These are phyloP conservation scores for Sambucus nigra DNA, from an alignment of 129 eudicot genomes.

Conservation along the genomic window DNA sequence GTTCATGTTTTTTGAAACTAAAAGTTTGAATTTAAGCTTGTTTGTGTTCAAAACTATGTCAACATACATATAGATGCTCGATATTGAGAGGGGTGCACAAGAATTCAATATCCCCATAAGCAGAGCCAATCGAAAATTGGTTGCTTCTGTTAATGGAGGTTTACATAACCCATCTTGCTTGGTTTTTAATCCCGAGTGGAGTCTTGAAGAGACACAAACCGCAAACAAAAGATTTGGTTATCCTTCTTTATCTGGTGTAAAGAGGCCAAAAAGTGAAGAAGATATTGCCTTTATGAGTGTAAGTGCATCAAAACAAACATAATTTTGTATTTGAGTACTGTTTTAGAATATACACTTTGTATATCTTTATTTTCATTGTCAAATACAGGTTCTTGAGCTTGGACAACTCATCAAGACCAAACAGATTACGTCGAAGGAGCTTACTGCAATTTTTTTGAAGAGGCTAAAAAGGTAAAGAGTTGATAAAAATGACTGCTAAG, in stretches of 20 bases:
- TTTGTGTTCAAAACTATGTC: neutral
- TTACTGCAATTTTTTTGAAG: slow-evolving; percentile 53
- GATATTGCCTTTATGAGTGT: slow-evolving; percentile 92
- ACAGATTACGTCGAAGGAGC: slow-evolving; percentile 65
- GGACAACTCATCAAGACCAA: slow-evolving; percentile 74
- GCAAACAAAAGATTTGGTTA: slow-evolving; percentile 37
- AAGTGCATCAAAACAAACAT: slow-evolving; percentile 16
- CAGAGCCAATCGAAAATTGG: slow-evolving; percentile 53
- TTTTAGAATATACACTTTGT: too few relatives aligned
- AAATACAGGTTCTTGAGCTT: slow-evolving; percentile 72
- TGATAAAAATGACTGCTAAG: neutral
- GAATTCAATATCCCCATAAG: slow-evolving; percentile 57
- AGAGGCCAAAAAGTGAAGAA: slow-evolving; percentile 64
- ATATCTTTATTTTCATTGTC: neutral
- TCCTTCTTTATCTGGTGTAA: slow-evolving; percentile 36
- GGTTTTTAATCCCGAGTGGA: slow-evolving; percentile 63
- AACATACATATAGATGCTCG: slow-evolving; percentile 41
- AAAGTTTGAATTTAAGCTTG: neutral
- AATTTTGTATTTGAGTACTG: neutral
- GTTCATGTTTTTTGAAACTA: neutral
- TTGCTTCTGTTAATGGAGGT: slow-evolving; percentile 69
- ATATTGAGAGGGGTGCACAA: slow-evolving; percentile 59
- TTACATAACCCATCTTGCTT: slow-evolving; percentile 57
- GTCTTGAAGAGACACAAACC: slow-evolving; percentile 16
- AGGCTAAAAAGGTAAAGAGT: slow-evolving; percentile 60